These are phyloP conservation scores for Cymodocea nodosa DNA, from an alignment of 116 monocot genomes.

Conservation along the genomic window DNA sequence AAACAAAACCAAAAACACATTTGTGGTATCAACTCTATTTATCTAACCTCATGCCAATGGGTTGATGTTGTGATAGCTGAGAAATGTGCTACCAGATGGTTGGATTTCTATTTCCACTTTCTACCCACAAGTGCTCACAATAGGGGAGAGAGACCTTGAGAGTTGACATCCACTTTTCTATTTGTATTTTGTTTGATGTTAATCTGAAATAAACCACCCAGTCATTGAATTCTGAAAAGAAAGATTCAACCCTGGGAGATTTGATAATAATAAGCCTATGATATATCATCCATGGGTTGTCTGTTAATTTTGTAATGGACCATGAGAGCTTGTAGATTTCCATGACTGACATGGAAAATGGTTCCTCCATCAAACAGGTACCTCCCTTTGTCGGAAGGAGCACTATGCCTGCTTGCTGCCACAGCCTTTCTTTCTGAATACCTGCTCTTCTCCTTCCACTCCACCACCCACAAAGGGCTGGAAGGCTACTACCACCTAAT, in stretches of 20 bases:
- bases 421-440: conserved; percentile 74
- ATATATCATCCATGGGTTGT: neutral
- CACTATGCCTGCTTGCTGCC: conserved; percentile 59
- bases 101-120: too few relatives aligned
- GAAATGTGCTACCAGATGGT: too few relatives aligned
- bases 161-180: too few relatives aligned
- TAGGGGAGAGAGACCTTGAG: too few relatives aligned
- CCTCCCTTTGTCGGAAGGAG: conserved; percentile 49
- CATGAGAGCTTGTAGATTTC: neutral
- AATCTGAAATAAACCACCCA: too few relatives aligned
- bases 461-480: conserved; percentile 73
- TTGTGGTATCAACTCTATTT: neutral
- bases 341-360: neutral
- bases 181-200: too few relatives aligned
- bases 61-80: too few relatives aligned
- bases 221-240: too few relatives aligned
- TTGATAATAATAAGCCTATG: neutral
- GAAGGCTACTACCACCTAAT: conserved; percentile 93
- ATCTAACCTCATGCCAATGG: neutral
- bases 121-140: too few relatives aligned
- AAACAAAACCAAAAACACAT: neutral
- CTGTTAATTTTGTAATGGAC: neutral
- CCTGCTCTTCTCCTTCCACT: conserved; percentile 92
- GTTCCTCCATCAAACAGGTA: conserved; percentile 27
- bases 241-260: too few relatives aligned